Conservation (phyloP, 2,329 filamentous ascomycete genomes). For the Falciphora oryzae region DNA sequence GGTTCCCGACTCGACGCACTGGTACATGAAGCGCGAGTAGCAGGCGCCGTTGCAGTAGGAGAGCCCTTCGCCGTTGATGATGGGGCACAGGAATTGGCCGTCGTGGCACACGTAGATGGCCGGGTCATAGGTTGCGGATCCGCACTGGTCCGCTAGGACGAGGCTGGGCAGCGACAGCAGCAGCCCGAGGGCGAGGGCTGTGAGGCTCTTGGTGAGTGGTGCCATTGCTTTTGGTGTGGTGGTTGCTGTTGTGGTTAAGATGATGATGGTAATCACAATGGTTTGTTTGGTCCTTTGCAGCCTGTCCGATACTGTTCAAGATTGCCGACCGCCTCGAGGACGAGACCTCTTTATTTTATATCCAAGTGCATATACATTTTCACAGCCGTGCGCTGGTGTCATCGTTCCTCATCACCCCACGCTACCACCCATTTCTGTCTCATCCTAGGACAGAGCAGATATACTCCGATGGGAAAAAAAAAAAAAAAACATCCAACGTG, state of each 20-base stretch:
- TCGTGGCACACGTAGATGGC: slow-evolving; percentile 26
- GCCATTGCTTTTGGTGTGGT: background rate
- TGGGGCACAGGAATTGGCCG: slow-evolving; percentile 27
- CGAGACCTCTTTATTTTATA: too few relatives aligned
- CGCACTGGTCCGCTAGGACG: slow-evolving; percentile 14
- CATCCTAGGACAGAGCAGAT: too few relatives aligned
- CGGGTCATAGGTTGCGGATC: slow-evolving; percentile 13
- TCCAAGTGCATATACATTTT: too few relatives aligned
- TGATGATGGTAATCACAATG: background rate
- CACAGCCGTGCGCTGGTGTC: too few relatives aligned
- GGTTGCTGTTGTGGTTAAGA: background rate
- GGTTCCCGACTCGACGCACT: slow-evolving; percentile 19
- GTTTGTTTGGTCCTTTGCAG: slow-evolving; percentile 24
- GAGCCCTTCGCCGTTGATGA: slow-evolving; percentile 27
- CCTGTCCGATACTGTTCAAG: too few relatives aligned
- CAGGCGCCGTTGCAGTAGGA: slow-evolving; percentile 28
- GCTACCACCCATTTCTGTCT: too few relatives aligned
- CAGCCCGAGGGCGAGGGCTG: slow-evolving; percentile 7
- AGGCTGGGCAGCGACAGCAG: background rate
- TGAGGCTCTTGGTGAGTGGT: background rate
- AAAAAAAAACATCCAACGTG: too few relatives aligned
- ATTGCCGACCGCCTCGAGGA: too few relatives aligned
- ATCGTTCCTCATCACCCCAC: too few relatives aligned
- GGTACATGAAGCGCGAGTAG: slow-evolving; percentile 30
- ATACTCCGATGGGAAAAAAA: too few relatives aligned